Base-by-base conservation (phyloP, 208 protist genomes). In the Acanthamoeba healyi region DNA sequence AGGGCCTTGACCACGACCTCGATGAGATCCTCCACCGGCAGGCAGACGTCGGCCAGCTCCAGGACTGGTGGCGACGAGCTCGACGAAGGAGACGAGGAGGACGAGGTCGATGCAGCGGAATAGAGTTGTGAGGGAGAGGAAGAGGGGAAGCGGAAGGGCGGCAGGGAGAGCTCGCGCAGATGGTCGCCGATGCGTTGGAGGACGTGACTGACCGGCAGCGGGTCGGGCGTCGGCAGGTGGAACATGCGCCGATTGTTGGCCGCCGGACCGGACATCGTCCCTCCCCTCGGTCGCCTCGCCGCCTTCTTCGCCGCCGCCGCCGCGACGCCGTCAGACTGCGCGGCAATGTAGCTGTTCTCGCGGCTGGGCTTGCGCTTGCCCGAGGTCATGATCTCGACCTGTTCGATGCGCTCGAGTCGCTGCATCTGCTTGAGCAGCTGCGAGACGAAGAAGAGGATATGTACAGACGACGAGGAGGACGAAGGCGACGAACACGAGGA, bases 401-500 rank as follows among this genome's bases (percentile, higher is more conserved):
- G 67, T n/a, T 79, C 67, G 15, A 79, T 79, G 32, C 67, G 32
- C 72, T 82, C 72, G 44, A 82, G 38, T 44, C 34, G 38, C 38
- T 34, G 72, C 34, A 82, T 36, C 72, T 82, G 72, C 26, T 82
- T 44, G 40, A 82, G 38, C 72, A 82, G 44, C 72, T 82, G 51
- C 44, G 81, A 89, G 6, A 89, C 32, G 44, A 65, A 89, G 44
- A 49, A 63, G 44, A 89, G 29, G 15, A 63, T 49, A 89, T 89
- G 81, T 65, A 63, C 72, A 89, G 40, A 36, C 81, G 51, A 89
- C n/a, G 72, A n/a, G 24, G 34, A 2, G 34, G 72, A 34, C 9
- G 42, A 32, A 19, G 42, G 46, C n/a, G 72, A 38, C 1, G 72
- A 34, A 24, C 10, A 49, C 7, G 24, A 2, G 34, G 65, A 56